Conservation (phyloP, 2,329 filamentous ascomycete genomes). For the Arthroderma uncinatum region DNA sequence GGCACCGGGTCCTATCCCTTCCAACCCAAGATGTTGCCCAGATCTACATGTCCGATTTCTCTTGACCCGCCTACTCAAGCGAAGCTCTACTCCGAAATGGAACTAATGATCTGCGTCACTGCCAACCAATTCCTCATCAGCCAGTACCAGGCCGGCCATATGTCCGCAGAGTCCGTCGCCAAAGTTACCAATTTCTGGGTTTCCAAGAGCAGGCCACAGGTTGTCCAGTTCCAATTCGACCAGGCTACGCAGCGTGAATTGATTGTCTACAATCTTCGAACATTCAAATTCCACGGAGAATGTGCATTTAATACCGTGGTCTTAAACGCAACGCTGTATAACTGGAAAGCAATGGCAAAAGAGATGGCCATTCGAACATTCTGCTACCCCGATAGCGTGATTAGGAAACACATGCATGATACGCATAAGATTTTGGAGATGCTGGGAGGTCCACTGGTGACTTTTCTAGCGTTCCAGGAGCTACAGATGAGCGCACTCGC, state of each 20-base stretch:
- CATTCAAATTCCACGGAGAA: constrained; percentile 37
- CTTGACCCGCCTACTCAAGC: constrained; percentile 32
- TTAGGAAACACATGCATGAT: constrained; percentile 41
- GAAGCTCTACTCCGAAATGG: constrained; percentile 36
- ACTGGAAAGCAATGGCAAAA: constrained; percentile 39
- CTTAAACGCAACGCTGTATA: constrained; percentile 38
- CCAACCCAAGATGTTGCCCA: constrained; percentile 15
- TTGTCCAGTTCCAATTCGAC: constrained; percentile 44
- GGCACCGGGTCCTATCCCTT: constrained; percentile 10
- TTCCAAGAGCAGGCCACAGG: constrained; percentile 37
- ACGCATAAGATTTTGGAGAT: constrained; percentile 40
- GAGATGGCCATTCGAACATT: constrained; percentile 42
- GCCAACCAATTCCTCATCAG: constrained; percentile 37
- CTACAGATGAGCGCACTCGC: constrained; percentile 26
- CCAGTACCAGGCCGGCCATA: constrained; percentile 31
- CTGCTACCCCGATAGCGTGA: constrained; percentile 39
- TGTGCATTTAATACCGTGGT: constrained; percentile 29
- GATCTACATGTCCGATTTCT: constrained; percentile 28
- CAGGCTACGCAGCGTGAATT: constrained; percentile 41
- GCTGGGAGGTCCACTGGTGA: constrained; percentile 34
- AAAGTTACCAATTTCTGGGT: constrained; percentile 33
- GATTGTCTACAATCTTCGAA: constrained; percentile 36
- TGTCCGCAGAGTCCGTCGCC: constrained; percentile 31
- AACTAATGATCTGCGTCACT: constrained; percentile 36
- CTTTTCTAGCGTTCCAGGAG: constrained; percentile 31